Percentiles rank a stretch among this genome's conserved stretches.
These are phyloP conservation scores for Magnaporthiopsis poae DNA, from an alignment of 2,329 filamentous ascomycete genomes.

Conservation along the genomic window DNA sequence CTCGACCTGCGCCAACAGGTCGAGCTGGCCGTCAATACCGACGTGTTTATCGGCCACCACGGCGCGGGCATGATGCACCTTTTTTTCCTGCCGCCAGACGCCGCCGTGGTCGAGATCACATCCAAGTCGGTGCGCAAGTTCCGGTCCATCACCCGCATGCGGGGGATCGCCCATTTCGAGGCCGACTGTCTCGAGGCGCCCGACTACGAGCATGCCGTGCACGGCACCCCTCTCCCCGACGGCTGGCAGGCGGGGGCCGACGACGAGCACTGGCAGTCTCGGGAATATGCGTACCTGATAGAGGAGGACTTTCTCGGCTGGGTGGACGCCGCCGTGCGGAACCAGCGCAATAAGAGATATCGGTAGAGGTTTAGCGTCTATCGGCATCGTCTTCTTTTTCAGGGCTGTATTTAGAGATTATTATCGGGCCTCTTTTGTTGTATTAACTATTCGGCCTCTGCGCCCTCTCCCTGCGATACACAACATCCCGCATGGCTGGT, in stretches of 20 bases:
- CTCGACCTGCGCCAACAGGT: slow-evolving; percentile 17
- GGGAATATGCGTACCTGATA: slow-evolving; percentile 15
- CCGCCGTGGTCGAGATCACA: slow-evolving; percentile 14
- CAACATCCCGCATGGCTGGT: too few relatives aligned
- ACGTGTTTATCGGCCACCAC: slow-evolving; percentile 17
- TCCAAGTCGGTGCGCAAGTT: slow-evolving; percentile 8
- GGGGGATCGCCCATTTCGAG: slow-evolving; percentile 10
- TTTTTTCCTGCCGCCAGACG: slow-evolving; percentile 17
- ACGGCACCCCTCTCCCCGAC: slow-evolving; percentile 6
- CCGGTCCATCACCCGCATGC: slow-evolving; percentile 11
- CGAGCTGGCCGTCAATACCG: slow-evolving; percentile 13
- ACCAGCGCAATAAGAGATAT: slow-evolving; percentile 7
- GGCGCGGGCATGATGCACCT: slow-evolving; percentile 19
- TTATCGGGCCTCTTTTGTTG: too few relatives aligned
- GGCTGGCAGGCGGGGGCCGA: slow-evolving; percentile 8
- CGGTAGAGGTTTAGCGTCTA: neutral
- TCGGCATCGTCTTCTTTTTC: neutral
- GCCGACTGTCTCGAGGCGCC: slow-evolving; percentile 10
- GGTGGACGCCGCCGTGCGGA: slow-evolving; percentile 13
- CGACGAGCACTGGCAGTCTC: slow-evolving; percentile 14
- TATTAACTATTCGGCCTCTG: too few relatives aligned
- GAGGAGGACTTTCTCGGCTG: slow-evolving; percentile 14
- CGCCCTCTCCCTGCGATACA: too few relatives aligned
- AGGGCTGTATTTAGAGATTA: neutral
- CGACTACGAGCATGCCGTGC: slow-evolving; percentile 8